phyloP scores from a whole-genome alignment of 2,329 filamentous ascomycete species.

The Beauveria brongniartii region DNA sequence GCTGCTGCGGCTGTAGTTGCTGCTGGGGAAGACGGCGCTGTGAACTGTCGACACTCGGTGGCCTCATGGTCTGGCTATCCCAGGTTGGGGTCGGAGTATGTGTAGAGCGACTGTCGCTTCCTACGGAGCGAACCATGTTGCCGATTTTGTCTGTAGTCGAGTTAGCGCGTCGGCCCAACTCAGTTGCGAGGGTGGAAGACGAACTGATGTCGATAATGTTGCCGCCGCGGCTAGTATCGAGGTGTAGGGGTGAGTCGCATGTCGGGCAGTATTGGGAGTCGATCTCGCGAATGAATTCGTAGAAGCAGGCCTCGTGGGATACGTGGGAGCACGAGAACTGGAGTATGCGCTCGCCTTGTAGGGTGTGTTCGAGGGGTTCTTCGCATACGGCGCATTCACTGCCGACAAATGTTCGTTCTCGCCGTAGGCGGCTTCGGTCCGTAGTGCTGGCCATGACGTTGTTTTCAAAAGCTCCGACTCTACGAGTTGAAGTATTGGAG shows the following conservation, averaged over 20 bases:
- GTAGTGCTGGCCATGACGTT: slow-evolving; percentile 39
- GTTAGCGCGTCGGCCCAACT: slow-evolving; percentile 20
- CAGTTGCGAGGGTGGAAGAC: slow-evolving; percentile 17
- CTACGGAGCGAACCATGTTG: slow-evolving; percentile 77
- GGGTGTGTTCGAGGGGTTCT: slow-evolving; percentile 89
- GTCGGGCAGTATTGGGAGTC: slow-evolving; percentile 91
- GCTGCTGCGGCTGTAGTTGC: slow-evolving; percentile 22
- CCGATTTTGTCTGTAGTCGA: slow-evolving; percentile 74
- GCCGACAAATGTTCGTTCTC: slow-evolving; percentile 91
- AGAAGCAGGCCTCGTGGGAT: slow-evolving; percentile 96
- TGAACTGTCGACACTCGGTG: slow-evolving; percentile 40
- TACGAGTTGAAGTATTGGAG: slow-evolving; percentile 27
- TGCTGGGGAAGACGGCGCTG: slow-evolving; percentile 30
- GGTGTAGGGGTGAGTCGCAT: slow-evolving; percentile 82
- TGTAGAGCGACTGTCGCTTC: slow-evolving; percentile 51
- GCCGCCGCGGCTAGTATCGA: slow-evolving; percentile 87
- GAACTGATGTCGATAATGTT: slow-evolving; percentile 87
- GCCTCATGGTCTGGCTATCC: slow-evolving; percentile 52
- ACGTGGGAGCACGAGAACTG: slow-evolving; percentile 97
- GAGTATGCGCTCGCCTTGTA: slow-evolving; percentile 86
- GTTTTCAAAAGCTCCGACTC: slow-evolving; percentile 31
- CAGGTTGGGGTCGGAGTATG: slow-evolving; percentile 58
- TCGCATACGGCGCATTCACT: slow-evolving; percentile 94
- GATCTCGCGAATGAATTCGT: slow-evolving; percentile 93
- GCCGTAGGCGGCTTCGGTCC: slow-evolving; percentile 69